Conservation (phyloP, 2,329 filamentous ascomycete genomes). For the Trichoderma guizhouense region DNA sequence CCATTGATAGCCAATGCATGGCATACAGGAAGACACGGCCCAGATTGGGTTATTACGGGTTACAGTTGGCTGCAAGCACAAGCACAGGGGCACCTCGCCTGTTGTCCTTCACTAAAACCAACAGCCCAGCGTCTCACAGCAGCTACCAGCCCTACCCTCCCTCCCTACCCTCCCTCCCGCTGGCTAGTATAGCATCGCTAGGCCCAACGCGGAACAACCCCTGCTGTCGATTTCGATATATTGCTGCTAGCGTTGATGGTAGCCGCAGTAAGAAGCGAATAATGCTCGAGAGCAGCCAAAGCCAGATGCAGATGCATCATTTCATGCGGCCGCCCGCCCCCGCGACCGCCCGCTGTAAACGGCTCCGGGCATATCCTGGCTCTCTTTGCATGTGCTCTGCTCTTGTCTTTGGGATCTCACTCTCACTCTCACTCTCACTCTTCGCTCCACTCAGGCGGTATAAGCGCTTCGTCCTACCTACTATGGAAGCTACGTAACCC, state of each 20-base stretch:
- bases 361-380: background rate
- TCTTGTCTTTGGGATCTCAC: background rate
- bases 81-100: background rate
- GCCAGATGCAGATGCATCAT: background rate
- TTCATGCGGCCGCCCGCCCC: background rate
- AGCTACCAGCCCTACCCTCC: background rate
- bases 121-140: background rate
- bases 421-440: background rate
- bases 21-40: background rate
- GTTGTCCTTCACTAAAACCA: background rate
- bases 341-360: background rate
- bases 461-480: background rate
- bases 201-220: background rate
- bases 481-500: background rate
- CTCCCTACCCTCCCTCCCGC: slow-evolving; percentile 2
- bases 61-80: no score
- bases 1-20: background rate
- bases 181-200: background rate
- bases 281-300: background rate
- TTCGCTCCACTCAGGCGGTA: background rate
- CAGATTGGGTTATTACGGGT: background rate
- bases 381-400: no score
- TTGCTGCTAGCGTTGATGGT: background rate
- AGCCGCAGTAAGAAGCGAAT: background rate
- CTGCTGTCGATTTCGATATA: background rate